A percentile compares a stretch with the other conserved stretches of the same genome.
Conservation (phyloP, 257 asterid species). For the Rehmannia glutinosa region DNA sequence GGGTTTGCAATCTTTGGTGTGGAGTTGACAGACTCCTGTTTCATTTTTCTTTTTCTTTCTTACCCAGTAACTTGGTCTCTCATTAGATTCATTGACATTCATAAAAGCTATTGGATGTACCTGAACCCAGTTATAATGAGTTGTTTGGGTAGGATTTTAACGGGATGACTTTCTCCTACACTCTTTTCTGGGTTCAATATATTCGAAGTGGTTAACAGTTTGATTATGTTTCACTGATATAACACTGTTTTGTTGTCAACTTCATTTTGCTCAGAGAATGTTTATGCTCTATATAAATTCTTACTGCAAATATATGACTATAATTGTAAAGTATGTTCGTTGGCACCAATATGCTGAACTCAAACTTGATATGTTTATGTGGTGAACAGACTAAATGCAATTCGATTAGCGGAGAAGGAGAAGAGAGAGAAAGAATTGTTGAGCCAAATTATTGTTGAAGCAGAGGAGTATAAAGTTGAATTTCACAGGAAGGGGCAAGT, state of each 20-base stretch:
- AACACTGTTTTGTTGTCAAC: background rate
- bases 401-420: conserved; percentile 74
- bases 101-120: background rate
- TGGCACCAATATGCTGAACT: background rate
- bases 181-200: background rate
- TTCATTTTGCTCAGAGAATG: background rate
- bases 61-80: background rate
- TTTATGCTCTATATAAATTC: background rate
- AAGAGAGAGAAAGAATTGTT: conserved; percentile 58
- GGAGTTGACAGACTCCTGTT: background rate
- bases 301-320: background rate
- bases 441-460: conserved; percentile 59
- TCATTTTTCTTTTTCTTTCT: too few relatives aligned
- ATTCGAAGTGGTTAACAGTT: background rate
- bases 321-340: background rate
- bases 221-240: background rate
- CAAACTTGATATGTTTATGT: conserved; percentile 7
- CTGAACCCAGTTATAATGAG: background rate
- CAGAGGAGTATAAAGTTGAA: conserved; percentile 66
- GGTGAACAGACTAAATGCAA: conserved; percentile 53
- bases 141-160: background rate
- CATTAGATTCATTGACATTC: background rate
- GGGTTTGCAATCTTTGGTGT: background rate
- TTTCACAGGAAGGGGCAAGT: conserved; percentile 60
- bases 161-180: background rate